These are phyloP conservation scores for Coemansia sp. DNA, from an alignment of 192 early-diverging fungal genomes.

Conservation along the genomic window DNA sequence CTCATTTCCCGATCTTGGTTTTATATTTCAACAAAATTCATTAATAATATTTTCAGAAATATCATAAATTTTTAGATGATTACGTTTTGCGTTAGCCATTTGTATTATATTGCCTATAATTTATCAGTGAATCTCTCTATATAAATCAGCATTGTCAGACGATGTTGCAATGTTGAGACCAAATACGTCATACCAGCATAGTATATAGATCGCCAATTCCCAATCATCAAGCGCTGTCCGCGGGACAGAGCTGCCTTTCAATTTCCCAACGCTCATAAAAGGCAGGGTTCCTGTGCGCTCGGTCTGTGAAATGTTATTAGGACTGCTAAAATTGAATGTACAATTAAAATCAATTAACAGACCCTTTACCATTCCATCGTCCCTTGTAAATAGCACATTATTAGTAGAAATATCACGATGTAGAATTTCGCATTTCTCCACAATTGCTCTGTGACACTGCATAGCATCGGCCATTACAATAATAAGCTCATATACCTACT, in stretches of 20 bases:
- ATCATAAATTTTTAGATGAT: too few species aligned
- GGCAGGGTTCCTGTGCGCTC: constrained; percentile 23
- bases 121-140: too few species aligned
- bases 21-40: too few species aligned
- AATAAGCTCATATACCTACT: constrained; percentile 16
- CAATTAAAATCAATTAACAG: constrained; percentile 31
- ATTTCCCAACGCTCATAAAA: constrained; percentile 15
- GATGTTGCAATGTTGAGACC: constrained; percentile 11
- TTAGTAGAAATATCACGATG: constrained; percentile 33
- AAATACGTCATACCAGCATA: constrained; percentile 12
- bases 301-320: background rate
- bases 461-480: constrained; percentile 21
- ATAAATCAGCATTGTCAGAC: too few species aligned
- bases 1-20: too few species aligned
- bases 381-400: constrained; percentile 16
- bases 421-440: constrained; percentile 5
- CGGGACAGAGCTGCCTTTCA: background rate
- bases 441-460: constrained; percentile 8
- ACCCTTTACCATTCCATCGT: constrained; percentile 2
- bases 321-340: background rate
- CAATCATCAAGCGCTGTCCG: constrained; percentile 16
- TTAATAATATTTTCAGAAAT: too few species aligned
- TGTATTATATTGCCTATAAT: too few species aligned
- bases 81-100: too few species aligned
- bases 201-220: constrained; percentile 16